Evolutionary conservation across 441 rosid genomes (phyloP).

Genomic region (Populus hybrid): DNA sequence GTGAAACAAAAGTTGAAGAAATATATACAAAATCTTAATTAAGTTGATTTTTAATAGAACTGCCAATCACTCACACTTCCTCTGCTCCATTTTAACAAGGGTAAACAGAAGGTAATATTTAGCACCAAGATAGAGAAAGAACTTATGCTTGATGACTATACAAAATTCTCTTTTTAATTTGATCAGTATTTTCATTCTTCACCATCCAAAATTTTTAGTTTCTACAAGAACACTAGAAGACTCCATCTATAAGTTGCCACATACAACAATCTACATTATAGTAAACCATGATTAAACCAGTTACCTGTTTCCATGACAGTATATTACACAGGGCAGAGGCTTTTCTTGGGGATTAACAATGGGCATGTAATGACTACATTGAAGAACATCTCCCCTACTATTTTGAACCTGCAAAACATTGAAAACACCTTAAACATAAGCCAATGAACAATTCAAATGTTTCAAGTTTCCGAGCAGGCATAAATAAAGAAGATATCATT

Average conservation of each 20-base stretch:
- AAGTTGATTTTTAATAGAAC: neutral
- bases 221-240: neutral
- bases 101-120: neutral
- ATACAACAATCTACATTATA: constrained; percentile 5
- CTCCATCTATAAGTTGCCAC: neutral
- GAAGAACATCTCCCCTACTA: constrained; percentile 68
- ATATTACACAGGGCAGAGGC: constrained; percentile 87
- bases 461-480: constrained; percentile 6
- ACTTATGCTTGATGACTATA: neutral
- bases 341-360: constrained; percentile 72
- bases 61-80: neutral
- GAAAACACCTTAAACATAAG: constrained; percentile 14
- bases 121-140: neutral
- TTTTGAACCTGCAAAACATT: constrained; percentile 63
- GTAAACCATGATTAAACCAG: constrained; percentile 9
- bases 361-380: constrained; percentile 89
- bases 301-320: constrained; percentile 99
- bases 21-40: neutral
- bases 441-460: neutral
- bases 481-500: neutral
- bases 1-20: constrained; percentile 2
- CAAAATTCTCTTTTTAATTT: neutral
- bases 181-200: neutral
- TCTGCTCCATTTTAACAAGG: neutral
- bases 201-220: neutral